Base-by-base conservation (phyloP, 495 filamentous ascomycete genomes). In the Cairneyella variabilis region DNA sequence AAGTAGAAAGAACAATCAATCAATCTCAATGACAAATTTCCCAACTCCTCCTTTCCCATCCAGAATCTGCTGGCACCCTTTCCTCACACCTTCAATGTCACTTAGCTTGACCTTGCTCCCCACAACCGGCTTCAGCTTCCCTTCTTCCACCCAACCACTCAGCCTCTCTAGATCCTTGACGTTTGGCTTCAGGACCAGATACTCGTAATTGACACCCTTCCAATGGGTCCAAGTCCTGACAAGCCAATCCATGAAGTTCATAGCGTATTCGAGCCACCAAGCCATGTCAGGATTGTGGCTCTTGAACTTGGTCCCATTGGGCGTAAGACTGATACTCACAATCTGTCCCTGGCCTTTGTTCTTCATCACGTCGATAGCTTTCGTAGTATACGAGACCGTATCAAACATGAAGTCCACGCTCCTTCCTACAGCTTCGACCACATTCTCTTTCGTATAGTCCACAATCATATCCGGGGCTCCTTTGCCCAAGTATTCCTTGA, bases 321-420 rank as follows among this genome's bases (percentile, higher is more conserved):
- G 75, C 25, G 66, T 48, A 25, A 70, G 70, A 10, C 66, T 57
- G 48, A 80, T 73, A 16, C 66, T 70, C 18, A 73, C 60, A 20
- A 74, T 62, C 21, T 65, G 57, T 2, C 75, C 71, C n/a, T n/a
- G n/a, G 0, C 63, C 70, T 12, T 71, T 61, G n/a, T n/a, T n/a
- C 34, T 70, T 68, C 56, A 69, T 54, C 1, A 76, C 59, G 10
- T 66, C 54, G 16, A 80, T 65, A 25, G 58, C 66, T 25, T 58
- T 50, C 50, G 68, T 55, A 8, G 61, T 48, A 52, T 48, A 23
- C 23, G 61, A 69, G 53, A 70, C 62, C 60, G 78, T 80, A 60
- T 82, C 80, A 32, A 75, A 73, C 27, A 81, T 64, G 57, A 79
- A 72, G 59, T 84, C 79, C 10, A 81, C 71, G 12, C 70, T 69